phyloP scores from a whole-genome alignment of 331 rosid genomes.

The Pyrus hybrid region DNA sequence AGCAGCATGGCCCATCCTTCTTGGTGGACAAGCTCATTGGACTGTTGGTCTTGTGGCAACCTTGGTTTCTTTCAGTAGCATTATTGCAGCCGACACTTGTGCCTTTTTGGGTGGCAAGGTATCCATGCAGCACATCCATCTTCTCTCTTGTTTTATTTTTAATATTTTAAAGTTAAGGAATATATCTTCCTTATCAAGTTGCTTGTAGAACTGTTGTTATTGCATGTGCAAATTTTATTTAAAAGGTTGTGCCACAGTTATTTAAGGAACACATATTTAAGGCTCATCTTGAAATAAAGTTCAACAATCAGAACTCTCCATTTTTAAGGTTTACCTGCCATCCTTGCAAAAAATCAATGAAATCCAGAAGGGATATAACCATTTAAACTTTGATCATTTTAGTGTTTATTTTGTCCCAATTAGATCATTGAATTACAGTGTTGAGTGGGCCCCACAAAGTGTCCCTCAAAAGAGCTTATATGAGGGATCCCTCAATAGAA shows the following conservation, averaged over 20 bases:
- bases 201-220: neutral
- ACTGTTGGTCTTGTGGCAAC: slow-evolving; percentile 97
- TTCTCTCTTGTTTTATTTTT: neutral
- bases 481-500: neutral
- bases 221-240: neutral
- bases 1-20: slow-evolving; percentile 72
- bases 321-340: neutral
- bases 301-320: neutral
- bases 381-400: neutral
- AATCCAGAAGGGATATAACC: neutral
- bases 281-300: neutral
- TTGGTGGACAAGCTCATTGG: slow-evolving; percentile 96
- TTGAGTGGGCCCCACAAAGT: neutral
- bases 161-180: too few species aligned
- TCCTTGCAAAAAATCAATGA: too few species aligned
- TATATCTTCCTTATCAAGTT: neutral
- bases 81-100: slow-evolving; percentile 84
- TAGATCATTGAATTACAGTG: neutral
- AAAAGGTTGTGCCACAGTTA: neutral
- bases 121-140: neutral
- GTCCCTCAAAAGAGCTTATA: neutral
- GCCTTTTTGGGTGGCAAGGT: slow-evolving; percentile 96
- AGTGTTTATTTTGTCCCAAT: neutral
- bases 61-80: slow-evolving; percentile 65
- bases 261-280: neutral